These are phyloP conservation scores for Epithele typhae DNA, from an alignment of 768 basidiomycete genomes.

Conservation along the genomic window DNA sequence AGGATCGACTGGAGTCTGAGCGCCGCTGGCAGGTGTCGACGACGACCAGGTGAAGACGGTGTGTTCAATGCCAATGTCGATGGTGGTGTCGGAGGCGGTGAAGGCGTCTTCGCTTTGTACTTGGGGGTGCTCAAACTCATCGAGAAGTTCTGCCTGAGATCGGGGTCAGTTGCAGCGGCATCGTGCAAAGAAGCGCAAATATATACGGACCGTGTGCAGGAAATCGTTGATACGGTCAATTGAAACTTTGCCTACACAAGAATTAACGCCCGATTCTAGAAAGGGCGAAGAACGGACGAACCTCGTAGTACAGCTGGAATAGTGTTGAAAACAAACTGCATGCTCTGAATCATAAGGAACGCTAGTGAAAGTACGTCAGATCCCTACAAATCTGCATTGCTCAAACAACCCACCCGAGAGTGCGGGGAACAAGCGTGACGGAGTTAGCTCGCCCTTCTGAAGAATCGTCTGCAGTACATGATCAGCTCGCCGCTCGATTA, in stretches of 20 bases:
- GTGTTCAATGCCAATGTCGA: slow-evolving; percentile 39
- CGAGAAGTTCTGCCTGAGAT: slow-evolving; percentile 43
- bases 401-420: too few species aligned
- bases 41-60: slow-evolving; percentile 54
- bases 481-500: too few species aligned
- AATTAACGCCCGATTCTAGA: slow-evolving; percentile 42
- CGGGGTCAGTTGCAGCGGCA: too few species aligned
- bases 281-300: slow-evolving; percentile 54
- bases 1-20: too few species aligned
- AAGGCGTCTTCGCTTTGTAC: neutral
- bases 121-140: slow-evolving; percentile 28
- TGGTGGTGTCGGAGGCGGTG: neutral
- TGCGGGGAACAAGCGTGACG: too few species aligned
- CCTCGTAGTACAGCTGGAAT: slow-evolving; percentile 54
- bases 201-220: slow-evolving; percentile 25
- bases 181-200: too few species aligned
- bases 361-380: slow-evolving; percentile 28
- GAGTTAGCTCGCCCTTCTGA: slow-evolving; percentile 10
- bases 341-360: neutral
- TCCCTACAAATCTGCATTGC: too few species aligned
- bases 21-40: too few species aligned
- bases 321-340: slow-evolving; percentile 34
- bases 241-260: slow-evolving; percentile 50
- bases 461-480: slow-evolving; percentile 28
- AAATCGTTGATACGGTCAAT: slow-evolving; percentile 52